These are phyloP conservation scores for Ambrosiella cleistominuta DNA, from an alignment of 2,329 filamentous ascomycete species.

Conservation along the genomic window DNA sequence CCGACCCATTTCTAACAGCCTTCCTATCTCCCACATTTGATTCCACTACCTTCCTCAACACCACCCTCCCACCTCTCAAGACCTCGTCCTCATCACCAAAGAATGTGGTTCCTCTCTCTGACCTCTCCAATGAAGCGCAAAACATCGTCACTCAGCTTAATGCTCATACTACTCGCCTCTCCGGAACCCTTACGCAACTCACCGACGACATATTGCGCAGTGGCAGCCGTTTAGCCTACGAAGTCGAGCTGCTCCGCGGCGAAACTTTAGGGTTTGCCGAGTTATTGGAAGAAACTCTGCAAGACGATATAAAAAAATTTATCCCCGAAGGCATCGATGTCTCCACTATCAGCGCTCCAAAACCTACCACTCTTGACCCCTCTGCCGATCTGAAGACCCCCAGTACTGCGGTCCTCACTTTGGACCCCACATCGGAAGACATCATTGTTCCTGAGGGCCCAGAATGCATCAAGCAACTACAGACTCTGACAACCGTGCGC, in stretches of 20 bases:
- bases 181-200: conserved; percentile 65
- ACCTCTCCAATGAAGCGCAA: conserved; percentile 67
- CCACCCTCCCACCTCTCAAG: conserved; percentile 51
- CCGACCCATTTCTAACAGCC: conserved; percentile 54
- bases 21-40: conserved; percentile 69
- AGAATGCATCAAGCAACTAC: conserved; percentile 57
- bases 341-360: conserved; percentile 15
- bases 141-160: conserved; percentile 73
- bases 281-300: conserved; percentile 53
- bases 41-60: conserved; percentile 70
- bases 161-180: conserved; percentile 69
- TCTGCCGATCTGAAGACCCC: too few relatives aligned
- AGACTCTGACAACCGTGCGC: conserved; percentile 67
- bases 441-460: conserved; percentile 28
- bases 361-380: neutral
- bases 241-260: conserved; percentile 83
- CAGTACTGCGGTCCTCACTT: too few relatives aligned
- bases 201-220: conserved; percentile 90
- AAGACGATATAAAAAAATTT: conserved; percentile 56
- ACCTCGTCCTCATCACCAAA: neutral
- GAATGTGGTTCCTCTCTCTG: conserved; percentile 41
- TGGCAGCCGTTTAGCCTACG: conserved; percentile 75
- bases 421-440: neutral
- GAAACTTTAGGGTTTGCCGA: conserved; percentile 71
- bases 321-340: conserved; percentile 34